phyloP scores from a whole-genome alignment of 306 rosid genomes.

The Malus domestica region DNA sequence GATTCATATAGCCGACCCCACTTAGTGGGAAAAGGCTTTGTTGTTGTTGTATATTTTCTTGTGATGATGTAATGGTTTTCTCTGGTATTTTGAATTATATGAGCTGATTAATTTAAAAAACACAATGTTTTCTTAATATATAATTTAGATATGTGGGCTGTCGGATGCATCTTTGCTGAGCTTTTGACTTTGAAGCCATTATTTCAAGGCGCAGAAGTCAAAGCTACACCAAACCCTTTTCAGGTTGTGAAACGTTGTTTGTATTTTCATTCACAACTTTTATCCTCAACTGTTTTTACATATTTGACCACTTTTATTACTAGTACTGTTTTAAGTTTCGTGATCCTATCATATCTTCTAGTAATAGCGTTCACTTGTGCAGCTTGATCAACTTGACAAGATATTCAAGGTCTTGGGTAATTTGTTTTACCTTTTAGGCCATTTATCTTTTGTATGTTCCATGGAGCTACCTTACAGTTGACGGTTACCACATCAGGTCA shows the following conservation, averaged over 20 bases:
- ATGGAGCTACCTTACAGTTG: conserved; percentile 26
- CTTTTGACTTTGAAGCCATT: conserved; percentile 94
- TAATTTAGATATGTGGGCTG: conserved; percentile 93
- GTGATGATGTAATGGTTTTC: not conserved
- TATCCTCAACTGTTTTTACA: not conserved
- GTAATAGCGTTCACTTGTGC: conserved; percentile 30
- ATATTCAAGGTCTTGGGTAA: conserved; percentile 97
- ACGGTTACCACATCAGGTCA: conserved; percentile 63
- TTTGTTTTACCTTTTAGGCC: conserved; percentile 14
- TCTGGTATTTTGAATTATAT: no score
- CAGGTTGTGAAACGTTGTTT: conserved; percentile 47
- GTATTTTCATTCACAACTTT: not conserved
- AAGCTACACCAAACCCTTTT: conserved; percentile 78
- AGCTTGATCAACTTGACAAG: conserved; percentile 99
- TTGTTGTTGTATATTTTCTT: not conserved
- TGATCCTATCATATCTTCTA: conserved; percentile 1
- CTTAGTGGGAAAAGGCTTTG: no score
- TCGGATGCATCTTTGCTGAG: conserved; percentile 99
- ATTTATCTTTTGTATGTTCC: conserved; percentile 17
- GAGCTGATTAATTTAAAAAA: not conserved
- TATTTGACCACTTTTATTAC: conserved; percentile 3
- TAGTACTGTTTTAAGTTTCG: not conserved
- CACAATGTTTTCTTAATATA: conserved; percentile 25
- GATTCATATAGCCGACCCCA: no score
- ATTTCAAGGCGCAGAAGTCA: conserved; percentile 96